phyloP scores from a whole-genome alignment of 495 filamentous ascomycete species.

The Ascobolus immersus region DNA sequence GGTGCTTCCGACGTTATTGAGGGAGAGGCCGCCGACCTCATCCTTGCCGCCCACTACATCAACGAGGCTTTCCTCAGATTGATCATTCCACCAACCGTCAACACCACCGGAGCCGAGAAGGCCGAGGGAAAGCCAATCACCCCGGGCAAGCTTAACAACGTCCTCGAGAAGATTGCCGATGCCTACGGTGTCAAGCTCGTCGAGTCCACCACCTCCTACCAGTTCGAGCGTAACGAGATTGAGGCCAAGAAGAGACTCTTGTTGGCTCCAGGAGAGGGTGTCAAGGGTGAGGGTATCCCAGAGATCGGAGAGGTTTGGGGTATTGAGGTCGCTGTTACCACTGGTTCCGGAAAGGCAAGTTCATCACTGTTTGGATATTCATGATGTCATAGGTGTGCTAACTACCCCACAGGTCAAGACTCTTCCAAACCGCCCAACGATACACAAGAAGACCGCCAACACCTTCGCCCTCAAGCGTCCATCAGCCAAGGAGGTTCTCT shows the following conservation, averaged over 20 bases:
- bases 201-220: constrained; percentile 91
- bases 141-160: constrained; percentile 56
- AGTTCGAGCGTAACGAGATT: constrained; percentile 88
- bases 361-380: too few relatives aligned
- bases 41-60: constrained; percentile 78
- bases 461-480: constrained; percentile 80
- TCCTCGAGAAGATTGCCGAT: constrained; percentile 79
- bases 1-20: constrained; percentile 13
- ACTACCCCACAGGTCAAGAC: too few relatives aligned
- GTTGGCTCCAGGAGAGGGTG: constrained; percentile 52
- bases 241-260: constrained; percentile 98
- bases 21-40: constrained; percentile 51
- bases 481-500: constrained; percentile 67
- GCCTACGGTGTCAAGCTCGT: constrained; percentile 78
- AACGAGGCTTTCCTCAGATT: constrained; percentile 82
- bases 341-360: constrained; percentile 84
- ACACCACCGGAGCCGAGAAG: constrained; percentile 69
- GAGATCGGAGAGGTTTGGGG: constrained; percentile 94
- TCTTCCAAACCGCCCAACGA: constrained; percentile 58
- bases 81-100: constrained; percentile 65
- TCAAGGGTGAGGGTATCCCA: constrained; percentile 69
- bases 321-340: constrained; percentile 76
- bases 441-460: constrained; percentile 75
- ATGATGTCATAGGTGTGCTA: too few relatives aligned
- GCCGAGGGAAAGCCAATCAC: constrained; percentile 60